Evolutionary conservation across 2,329 filamentous ascomycete genomes (phyloP), one percentile per base, ranked within the genome.

Genomic region (Thielaviopsis punctulata): DNA sequence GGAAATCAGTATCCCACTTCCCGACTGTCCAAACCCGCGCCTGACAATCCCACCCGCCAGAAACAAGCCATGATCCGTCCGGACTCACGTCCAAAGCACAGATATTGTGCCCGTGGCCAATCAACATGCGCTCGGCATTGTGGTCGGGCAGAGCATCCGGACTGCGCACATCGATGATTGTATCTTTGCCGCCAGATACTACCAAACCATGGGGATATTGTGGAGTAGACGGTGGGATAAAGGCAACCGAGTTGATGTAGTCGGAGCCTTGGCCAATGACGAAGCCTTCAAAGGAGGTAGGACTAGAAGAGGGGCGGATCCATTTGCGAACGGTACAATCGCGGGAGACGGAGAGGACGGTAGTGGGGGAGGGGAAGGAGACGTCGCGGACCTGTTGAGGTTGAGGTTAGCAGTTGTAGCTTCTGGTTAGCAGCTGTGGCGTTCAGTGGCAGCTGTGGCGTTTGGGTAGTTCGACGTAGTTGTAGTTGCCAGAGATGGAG

Each of bases 1-100:
- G 63, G 12, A 80, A 68, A 57, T 84, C 77, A 9, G 77, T 77
- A 62, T 93, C 87, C 86, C 90, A 95, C 58, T 83, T 88, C 41
- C 78, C 77, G n/a, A 92, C 70, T 57, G 74, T 76, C 92, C 92
- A 98, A 50, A 96, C 69, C 52, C 87, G 82, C 24, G 87, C 89
- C 57, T 88, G 84, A 25, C 79, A 79, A 65, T 98, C 92, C 92
- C 92, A 98, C 60, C 89, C 86, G 27, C 90, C 92, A 58, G 90
- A 96, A 46, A 95, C 81, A 41, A 96, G 73, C 64, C 80, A 86
- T 45, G 70, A 76, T 1, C 82, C 83, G 55, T 80, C 76, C 1
- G 82, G 76, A 49, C 82, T 82, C 15, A 86, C 81, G 60, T 94
- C 86, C 45, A 98, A 68, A 8, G 89, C 76, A 64, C 90, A 95